Conservation (phyloP, 257 asterid species). For the Nicotiana noctiflora region DNA sequence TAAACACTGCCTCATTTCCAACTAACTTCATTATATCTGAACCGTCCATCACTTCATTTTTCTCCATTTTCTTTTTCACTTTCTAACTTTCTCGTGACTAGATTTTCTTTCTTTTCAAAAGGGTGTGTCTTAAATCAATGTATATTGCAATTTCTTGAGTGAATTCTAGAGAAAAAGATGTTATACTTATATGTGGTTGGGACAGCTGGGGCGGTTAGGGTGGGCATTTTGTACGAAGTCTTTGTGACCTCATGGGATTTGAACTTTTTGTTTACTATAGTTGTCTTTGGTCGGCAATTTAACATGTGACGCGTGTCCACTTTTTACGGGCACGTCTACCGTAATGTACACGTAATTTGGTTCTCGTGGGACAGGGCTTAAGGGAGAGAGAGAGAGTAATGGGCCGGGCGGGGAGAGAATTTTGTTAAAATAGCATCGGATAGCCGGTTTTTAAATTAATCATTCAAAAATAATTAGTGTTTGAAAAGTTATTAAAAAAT, state of each 20-base stretch:
- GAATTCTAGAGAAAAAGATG: neutral
- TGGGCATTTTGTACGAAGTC: neutral
- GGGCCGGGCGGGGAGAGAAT: neutral
- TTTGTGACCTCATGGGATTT: slow-evolving; percentile 1
- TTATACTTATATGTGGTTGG: slow-evolving; percentile 29
- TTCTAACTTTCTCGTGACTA: slow-evolving; percentile 21
- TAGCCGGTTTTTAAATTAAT: too few relatives aligned
- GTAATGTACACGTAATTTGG: slow-evolving; percentile 16
- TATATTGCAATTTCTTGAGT: slow-evolving; percentile 1
- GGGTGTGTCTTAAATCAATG: slow-evolving; percentile 22
- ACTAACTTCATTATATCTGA: slow-evolving; percentile 91
- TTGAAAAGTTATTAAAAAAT: too few relatives aligned
- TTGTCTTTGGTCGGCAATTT: slow-evolving; percentile 26
- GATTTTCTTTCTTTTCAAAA: neutral
- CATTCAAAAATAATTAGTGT: too few relatives aligned
- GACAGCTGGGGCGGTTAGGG: slow-evolving; percentile 55
- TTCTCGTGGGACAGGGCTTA: neutral
- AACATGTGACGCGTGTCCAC: slow-evolving; percentile 29
- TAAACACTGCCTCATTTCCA: slow-evolving; percentile 68
- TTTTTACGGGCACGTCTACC: slow-evolving; percentile 9
- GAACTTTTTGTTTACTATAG: neutral
- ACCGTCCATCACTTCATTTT: slow-evolving; percentile 67
- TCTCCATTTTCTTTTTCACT: slow-evolving; percentile 5
- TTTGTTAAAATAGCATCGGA: too few relatives aligned
- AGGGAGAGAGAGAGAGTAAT: neutral